Evolutionary conservation across 1,284 basidiomycete species (phyloP), one percentile per base, ranked within the genome.

Genomic region (Leccinum variabile): DNA sequence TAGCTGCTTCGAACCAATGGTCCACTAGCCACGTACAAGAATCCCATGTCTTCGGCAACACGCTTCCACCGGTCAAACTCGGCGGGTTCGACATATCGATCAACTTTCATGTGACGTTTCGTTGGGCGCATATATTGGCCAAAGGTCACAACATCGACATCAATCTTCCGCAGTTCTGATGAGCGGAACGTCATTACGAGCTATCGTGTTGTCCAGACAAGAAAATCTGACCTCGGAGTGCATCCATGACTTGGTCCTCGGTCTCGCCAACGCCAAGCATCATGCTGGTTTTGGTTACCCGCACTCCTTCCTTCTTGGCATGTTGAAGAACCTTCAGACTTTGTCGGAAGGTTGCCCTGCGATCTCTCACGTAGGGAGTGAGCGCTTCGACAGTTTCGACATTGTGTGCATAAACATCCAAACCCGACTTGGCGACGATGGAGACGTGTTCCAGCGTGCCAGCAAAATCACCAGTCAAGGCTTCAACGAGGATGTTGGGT

Each of bases 51-150:
- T 73, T 98, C 94, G 11, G 97, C 97, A 14, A 91, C 81, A 69
- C 85, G 79, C 76, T 92, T 95, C 97, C 97, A 99, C 63, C 85
- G 81, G 62, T 93, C 91, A 71, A 98, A 99, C 76, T 98, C 96
- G 2, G 87, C 85, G 0, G 97, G 97, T 65, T 92, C 86, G 16
- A 99, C 95, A 72, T 99, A 99, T 25, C 94, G 90, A 68, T 95
- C 90, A 7, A 99, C 97, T 78, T 98, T 99, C 97, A 99, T 99
- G 77, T 99, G 97, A 37, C 90, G 85, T 78, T 99, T 99, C 2
- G 97, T 99, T 1, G 97, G 97, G 54, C 97, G 90, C 97, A 99
- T 99, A 79, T 99, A 99, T 80, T 99, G 97, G 1, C 97, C 97
- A 74, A 99, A 98, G 0, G 97, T 99, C 35, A 99, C 96, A 9